Evolutionary conservation across 1,139 yeast genomes (phyloP).

Genomic region (Hemisphaericaspora xylanilytica): DNA sequence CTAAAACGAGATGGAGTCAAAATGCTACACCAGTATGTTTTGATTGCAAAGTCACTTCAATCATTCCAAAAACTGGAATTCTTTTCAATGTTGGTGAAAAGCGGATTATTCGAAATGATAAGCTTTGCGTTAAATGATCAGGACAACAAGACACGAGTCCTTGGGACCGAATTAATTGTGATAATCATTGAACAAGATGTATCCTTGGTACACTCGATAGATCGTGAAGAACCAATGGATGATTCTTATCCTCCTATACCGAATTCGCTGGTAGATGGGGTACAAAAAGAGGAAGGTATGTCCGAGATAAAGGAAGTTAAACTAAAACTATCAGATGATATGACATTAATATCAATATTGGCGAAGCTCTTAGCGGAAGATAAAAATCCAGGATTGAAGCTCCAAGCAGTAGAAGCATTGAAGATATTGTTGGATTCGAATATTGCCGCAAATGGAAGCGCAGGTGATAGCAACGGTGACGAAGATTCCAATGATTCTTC

Average conservation of each 20-base stretch:
- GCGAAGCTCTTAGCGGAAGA: slow-evolving; percentile 64
- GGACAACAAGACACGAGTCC: slow-evolving; percentile 52
- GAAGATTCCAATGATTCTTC: slow-evolving; percentile 2
- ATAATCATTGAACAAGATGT: slow-evolving; percentile 85
- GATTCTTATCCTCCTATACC: slow-evolving; percentile 31
- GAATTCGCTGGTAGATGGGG: slow-evolving; percentile 5
- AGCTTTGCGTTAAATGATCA: slow-evolving; percentile 65
- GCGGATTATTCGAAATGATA: slow-evolving; percentile 70
- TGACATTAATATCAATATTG: slow-evolving; percentile 59
- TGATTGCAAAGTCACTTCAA: slow-evolving; percentile 70
- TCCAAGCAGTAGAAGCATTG: slow-evolving; percentile 83
- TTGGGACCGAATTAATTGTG: slow-evolving; percentile 81
- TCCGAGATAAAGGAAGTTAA: slow-evolving; percentile 23
- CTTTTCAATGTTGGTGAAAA: slow-evolving; percentile 59
- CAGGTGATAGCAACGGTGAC: slow-evolving; percentile 5
- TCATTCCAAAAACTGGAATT: slow-evolving; percentile 63
- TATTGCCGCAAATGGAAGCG: slow-evolving; percentile 21
- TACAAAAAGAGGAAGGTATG: slow-evolving; percentile 19
- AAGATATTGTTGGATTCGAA: slow-evolving; percentile 68
- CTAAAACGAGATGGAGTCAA: slow-evolving; percentile 68
- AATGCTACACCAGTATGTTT: slow-evolving; percentile 76
- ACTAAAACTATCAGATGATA: slow-evolving; percentile 49
- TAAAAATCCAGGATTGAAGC: slow-evolving; percentile 66
- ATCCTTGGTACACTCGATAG: slow-evolving; percentile 51
- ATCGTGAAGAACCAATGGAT: slow-evolving; percentile 36